Base-by-base conservation (phyloP, 495 filamentous ascomycete species). In the Aspergillus asperescens region DNA sequence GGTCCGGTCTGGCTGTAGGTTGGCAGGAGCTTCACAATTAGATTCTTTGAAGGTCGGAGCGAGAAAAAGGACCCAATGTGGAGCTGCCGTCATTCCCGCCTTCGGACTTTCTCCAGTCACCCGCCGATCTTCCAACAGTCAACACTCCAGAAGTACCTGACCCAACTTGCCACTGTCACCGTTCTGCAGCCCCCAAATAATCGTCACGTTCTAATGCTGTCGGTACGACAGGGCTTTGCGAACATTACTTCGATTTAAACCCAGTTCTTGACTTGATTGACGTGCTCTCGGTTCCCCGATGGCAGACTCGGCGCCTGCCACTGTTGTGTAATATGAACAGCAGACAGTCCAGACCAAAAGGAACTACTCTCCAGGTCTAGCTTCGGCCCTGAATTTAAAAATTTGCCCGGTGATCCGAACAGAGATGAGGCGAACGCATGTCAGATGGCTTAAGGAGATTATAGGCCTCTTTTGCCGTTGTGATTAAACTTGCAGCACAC, bases 271-370 rank as follows among this genome's bases (percentile, higher is more conserved):
- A 54, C 45, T 24, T 34, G 47, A 50, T 58, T 48, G 52, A 55
- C 45, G 41, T 42, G 55, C 38, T 54, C 44, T 44, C 35, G 45
- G 31, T 40, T 44, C 40, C 49, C 69, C 61, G 66, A 67, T 66
- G 61, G 60, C 59, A 57, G 62, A 62, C 53, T 63, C 66, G 61
- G 57, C 53, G 56, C 45, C n/a, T n/a, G n/a, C n/a, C n/a, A 47
- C 59, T 54, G 45, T 37, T 43, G 70, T 73, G 54, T 65, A 60
- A 70, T 64, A 47, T 69, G 64, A 61, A 54, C 24, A 50, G 50
- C 31, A 50, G 52, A 54, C 47, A 22, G 39, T 50, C 41, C 43
- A 56, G 50, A 47, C 49, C 35, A 50, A 43, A 31, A 50, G 45
- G 28, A 22, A 35, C 19, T 24, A 2, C 18, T 16, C 29, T 9